phyloP scores from a whole-genome alignment of 2,329 filamentous ascomycete species.

The Lachnellula subtilissima region DNA sequence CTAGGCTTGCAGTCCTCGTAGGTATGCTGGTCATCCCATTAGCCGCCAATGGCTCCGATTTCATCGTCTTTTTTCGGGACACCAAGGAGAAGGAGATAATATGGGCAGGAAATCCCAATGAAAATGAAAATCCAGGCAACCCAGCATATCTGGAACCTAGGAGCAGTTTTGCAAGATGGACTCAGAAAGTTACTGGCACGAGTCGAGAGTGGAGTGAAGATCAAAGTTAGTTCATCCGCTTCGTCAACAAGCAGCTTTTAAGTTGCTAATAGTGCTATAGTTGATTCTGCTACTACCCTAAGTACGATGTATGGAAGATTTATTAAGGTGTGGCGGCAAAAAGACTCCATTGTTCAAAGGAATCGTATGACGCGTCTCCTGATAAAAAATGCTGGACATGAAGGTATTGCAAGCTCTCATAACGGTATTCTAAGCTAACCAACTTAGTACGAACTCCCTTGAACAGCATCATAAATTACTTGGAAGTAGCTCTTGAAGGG shows the following conservation, averaged over 20 bases:
- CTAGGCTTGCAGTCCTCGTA: conserved; percentile 6
- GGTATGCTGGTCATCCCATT: conserved; percentile 22
- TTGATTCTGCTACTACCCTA: conserved; percentile 20
- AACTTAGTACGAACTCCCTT: conserved; percentile 61
- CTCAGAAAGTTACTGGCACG: conserved; percentile 17
- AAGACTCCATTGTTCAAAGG: conserved; percentile 18
- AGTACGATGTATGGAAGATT: conserved; percentile 21
- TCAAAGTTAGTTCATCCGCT: conserved; percentile 10
- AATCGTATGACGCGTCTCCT: conserved; percentile 18
- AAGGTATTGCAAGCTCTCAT: conserved; percentile 39
- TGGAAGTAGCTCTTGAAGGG: conserved; percentile 83
- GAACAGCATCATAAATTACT: conserved; percentile 89
- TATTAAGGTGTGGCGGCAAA: conserved; percentile 22
- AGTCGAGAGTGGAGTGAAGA: conserved; percentile 23
- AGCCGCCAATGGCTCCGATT: conserved; percentile 15
- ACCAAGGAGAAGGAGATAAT: conserved; percentile 18
- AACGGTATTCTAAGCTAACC: not conserved
- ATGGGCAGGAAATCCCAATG: conserved; percentile 22
- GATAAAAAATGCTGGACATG: conserved; percentile 69
- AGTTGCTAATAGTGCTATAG: conserved; percentile 2
- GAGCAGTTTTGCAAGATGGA: conserved; percentile 21
- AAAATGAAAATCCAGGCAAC: conserved; percentile 12
- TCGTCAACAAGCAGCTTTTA: not conserved
- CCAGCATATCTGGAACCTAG: conserved; percentile 17
- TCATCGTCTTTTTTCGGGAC: conserved; percentile 21